Base-by-base conservation (phyloP, 2,329 filamentous ascomycete genomes). In the Phaeoacremonium minimum region DNA sequence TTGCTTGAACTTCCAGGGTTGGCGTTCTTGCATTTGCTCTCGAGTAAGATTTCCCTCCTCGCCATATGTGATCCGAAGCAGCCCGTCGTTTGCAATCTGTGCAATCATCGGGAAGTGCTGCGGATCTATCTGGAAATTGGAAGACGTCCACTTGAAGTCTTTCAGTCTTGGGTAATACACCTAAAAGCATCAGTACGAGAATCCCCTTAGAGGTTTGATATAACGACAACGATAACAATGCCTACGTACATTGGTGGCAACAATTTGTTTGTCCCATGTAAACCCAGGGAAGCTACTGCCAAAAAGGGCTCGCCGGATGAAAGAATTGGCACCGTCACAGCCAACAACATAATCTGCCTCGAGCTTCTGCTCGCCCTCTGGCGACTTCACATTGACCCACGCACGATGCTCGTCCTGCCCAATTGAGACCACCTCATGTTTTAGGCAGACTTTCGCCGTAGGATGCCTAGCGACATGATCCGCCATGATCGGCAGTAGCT, bases 1-100 rank as follows among this genome's bases (percentile, higher is more conserved):
- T 33, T 60, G 55, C 40, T 67, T 61, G 44, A 16, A 75, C 35
- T 66, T 67, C 40, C 47, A 51, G 6, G 66, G 69, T 42, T 66
- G 69, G 14, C 65, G 58, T 28, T 57, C 58, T 16, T 61, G 46
- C 29, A 67, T 55, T 48, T 75, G 60, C 22, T 71, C 67, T 8
- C 46, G 53, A 1, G 56, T 60, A 12, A 74, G 56, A 3, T 56
- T 59, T 0, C 56, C 58, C 2, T 57, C 52, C 45, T 76, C 71
- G 22, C 68, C 69, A 42, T 76, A 77, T 1, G 71, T 68, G 16
- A 77, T 67, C 15, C 71, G 65, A 58, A 69, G 74, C 6, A 76
- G 49, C 1, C 68, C 69, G 39, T 72, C 67, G 4, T 55, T 60
- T 14, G 63, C 67, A 39, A 74, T 69, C 28, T 62, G 65, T 0